A percentile compares a stretch with the other conserved stretches of the same genome.
Conservation (phyloP, 352 stramenopile species). For the Pythium vanterpoolii region DNA sequence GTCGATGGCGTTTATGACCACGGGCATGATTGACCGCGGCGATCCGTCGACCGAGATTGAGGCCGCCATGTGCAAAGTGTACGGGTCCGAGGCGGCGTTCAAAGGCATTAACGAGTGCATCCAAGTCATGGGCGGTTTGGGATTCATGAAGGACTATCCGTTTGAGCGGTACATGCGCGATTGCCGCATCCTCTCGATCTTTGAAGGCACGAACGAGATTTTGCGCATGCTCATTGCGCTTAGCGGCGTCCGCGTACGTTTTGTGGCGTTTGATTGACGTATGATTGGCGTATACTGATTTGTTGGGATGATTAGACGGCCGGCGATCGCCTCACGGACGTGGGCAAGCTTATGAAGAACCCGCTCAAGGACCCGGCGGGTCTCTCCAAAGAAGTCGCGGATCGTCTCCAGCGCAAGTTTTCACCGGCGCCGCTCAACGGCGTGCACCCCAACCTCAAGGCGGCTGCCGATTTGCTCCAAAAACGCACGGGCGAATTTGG, state of each 20-base stretch:
- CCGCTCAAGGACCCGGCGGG: conserved; percentile 70
- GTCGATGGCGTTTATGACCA: conserved; percentile 89
- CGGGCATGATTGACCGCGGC: conserved; percentile 85
- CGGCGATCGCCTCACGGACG: conserved; percentile 68
- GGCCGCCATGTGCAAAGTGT: conserved; percentile 88
- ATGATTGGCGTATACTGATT: background rate
- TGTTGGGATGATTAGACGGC: conserved; percentile 41
- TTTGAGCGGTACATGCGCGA: conserved; percentile 92
- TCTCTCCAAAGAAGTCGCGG: conserved; percentile 68
- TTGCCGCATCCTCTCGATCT: conserved; percentile 89
- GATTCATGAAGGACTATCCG: conserved; percentile 91
- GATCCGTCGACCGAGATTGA: conserved; percentile 86
- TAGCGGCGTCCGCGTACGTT: conserved; percentile 71
- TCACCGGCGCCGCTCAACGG: conserved; percentile 62
- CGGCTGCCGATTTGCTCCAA: conserved; percentile 51
- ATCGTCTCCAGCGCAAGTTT: conserved; percentile 82
- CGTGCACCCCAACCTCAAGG: conserved; percentile 66
- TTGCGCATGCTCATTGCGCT: conserved; percentile 90
- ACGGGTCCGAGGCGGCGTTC: conserved; percentile 82
- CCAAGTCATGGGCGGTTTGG: conserved; percentile 85
- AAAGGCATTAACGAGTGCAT: conserved; percentile 86
- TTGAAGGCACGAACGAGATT: conserved; percentile 92
- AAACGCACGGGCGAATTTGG: conserved; percentile 74
- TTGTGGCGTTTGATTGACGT: background rate
- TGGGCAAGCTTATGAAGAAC: conserved; percentile 81